A percentile compares a stretch with the other conserved stretches of the same genome.
These are phyloP conservation scores for Jaapia argillacea DNA, from an alignment of 768 basidiomycete species.

Conservation along the genomic window DNA sequence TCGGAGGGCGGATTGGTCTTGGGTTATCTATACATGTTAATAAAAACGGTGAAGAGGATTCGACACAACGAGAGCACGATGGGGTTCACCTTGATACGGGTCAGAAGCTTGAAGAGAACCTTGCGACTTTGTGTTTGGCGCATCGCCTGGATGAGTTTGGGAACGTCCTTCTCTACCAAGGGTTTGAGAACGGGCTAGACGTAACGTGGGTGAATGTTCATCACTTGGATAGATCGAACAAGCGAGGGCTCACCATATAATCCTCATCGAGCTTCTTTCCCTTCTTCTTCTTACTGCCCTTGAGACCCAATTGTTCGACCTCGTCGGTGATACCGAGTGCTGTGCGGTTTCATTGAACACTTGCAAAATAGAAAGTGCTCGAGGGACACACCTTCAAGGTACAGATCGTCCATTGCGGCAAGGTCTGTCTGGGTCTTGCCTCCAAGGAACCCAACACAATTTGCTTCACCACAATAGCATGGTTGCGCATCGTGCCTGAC, in stretches of 20 bases:
- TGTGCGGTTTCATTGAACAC: conserved; percentile 23
- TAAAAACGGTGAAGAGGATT: background rate
- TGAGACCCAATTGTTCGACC: conserved; percentile 70
- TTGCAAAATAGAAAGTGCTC: no score
- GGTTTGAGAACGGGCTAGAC: conserved; percentile 68
- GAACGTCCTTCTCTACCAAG: conserved; percentile 69
- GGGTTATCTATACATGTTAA: conserved; percentile 54
- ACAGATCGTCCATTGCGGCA: conserved; percentile 88
- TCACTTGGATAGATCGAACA: conserved; percentile 1
- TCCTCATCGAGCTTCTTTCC: conserved; percentile 92
- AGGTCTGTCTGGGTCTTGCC: conserved; percentile 98
- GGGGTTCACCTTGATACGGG: conserved; percentile 65
- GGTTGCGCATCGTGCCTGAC: conserved; percentile 84
- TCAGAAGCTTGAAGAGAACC: conserved; percentile 74
- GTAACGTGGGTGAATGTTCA: conserved; percentile 3
- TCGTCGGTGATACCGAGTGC: conserved; percentile 94
- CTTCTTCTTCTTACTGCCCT: conserved; percentile 84
- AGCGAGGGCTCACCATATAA: conserved; percentile 51
- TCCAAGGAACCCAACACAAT: conserved; percentile 93
- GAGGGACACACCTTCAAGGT: conserved; percentile 87
- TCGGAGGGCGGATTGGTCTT: conserved; percentile 66
- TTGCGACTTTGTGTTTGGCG: conserved; percentile 80
- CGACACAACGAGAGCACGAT: background rate
- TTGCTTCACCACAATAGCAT: conserved; percentile 92
- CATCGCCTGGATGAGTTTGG: conserved; percentile 86